These are phyloP conservation scores for Macrolepiota fuliginosa DNA, from an alignment of 768 basidiomycete genomes.

Conservation along the genomic window DNA sequence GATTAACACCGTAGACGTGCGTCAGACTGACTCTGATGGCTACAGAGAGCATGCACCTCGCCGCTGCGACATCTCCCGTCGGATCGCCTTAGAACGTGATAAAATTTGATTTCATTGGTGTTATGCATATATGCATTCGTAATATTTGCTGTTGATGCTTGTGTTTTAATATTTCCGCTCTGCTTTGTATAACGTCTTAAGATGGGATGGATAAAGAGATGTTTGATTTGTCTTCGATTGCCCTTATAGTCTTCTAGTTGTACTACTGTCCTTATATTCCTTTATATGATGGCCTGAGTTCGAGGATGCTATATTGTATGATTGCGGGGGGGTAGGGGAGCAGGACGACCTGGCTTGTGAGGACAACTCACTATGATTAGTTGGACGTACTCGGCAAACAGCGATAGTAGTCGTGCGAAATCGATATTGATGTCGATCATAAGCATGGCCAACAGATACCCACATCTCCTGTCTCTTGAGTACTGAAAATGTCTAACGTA, in stretches of 20 bases:
- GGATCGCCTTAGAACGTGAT: conserved; percentile 8
- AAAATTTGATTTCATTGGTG: conserved; percentile 1
- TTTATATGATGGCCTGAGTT: neutral
- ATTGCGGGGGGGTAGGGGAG: neutral
- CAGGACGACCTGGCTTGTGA: neutral
- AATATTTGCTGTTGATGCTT: conserved; percentile 11
- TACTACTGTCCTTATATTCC: conserved; percentile 6
- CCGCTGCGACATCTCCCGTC: neutral
- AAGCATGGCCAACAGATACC: conserved; percentile 10
- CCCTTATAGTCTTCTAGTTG: conserved; percentile 11
- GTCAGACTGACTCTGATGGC: neutral
- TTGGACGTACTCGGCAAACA: conserved; percentile 33
- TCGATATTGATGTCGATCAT: conserved; percentile 42
- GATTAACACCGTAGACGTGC: neutral
- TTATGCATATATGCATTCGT: conserved; percentile 13
- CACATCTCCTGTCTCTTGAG: conserved; percentile 14
- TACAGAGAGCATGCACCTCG: conserved; percentile 11
- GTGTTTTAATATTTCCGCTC: conserved; percentile 9
- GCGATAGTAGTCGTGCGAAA: conserved; percentile 66
- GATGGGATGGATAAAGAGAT: conserved; percentile 4
- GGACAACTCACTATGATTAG: neutral
- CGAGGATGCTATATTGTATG: neutral
- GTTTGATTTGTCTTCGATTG: conserved; percentile 15
- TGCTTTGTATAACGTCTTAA: conserved; percentile 7
- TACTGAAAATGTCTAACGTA: conserved; percentile 51